Evolutionary conservation across 768 basidiomycete species (phyloP).

Genomic region (Lactarius hengduanensis): DNA sequence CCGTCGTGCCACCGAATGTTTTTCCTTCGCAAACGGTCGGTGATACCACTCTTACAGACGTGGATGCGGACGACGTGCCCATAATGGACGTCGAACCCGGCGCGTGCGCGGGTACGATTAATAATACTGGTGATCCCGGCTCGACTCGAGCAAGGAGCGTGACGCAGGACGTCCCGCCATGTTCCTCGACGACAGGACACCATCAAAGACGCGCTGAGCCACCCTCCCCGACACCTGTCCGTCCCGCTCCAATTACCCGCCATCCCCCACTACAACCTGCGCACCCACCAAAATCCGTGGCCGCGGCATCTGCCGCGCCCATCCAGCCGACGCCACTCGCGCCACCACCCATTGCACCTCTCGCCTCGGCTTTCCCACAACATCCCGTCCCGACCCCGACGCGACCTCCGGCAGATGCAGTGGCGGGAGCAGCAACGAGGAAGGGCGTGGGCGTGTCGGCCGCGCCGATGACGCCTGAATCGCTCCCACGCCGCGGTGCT

Average conservation of each 20-base stretch:
- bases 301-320: background rate
- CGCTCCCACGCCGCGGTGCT: background rate
- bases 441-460: background rate
- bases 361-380: background rate
- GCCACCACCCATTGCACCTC: background rate
- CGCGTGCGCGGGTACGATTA: background rate
- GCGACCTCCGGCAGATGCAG: background rate
- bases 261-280: background rate
- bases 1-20: slow-evolving; percentile 9
- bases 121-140: background rate
- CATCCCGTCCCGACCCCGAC: background rate
- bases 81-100: background rate
- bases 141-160: background rate
- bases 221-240: slow-evolving; percentile 9
- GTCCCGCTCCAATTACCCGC: background rate
- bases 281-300: background rate
- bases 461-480: background rate
- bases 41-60: background rate
- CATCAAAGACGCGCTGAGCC: slow-evolving; percentile 3
- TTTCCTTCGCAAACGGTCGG: background rate
- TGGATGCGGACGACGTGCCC: background rate
- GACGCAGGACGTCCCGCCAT: background rate
- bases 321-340: no score
- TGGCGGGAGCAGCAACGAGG: background rate
- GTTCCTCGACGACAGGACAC: background rate